phyloP scores from a whole-genome alignment of 2,329 filamentous ascomycete species.

The Paecilomyces niveus region DNA sequence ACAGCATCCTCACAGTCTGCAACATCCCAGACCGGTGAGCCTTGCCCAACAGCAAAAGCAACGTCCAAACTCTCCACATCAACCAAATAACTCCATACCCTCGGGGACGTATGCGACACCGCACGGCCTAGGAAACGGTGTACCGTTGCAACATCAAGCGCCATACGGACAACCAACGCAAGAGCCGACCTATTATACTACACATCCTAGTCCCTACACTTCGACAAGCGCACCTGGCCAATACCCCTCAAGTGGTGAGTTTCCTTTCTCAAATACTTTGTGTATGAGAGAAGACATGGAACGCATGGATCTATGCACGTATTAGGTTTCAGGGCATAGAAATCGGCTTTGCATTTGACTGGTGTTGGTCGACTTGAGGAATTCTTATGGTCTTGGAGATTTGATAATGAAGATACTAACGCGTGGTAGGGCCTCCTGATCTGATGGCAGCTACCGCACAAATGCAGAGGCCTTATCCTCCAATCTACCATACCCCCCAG shows the following conservation, averaged over 20 bases:
- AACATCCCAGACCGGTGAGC: slow-evolving; percentile 21
- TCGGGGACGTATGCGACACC: slow-evolving; percentile 22
- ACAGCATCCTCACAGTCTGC: slow-evolving; percentile 20
- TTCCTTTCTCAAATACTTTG: slow-evolving; percentile 4
- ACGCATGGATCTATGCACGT: background rate
- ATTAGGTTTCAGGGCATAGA: background rate
- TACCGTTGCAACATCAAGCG: slow-evolving; percentile 45
- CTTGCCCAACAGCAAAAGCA: slow-evolving; percentile 23
- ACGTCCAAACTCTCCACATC: slow-evolving; percentile 56
- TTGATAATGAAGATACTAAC: slow-evolving; percentile 52
- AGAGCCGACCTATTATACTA: slow-evolving; percentile 67
- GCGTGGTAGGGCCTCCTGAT: slow-evolving; percentile 63
- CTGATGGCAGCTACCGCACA: slow-evolving; percentile 58
- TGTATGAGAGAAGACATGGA: background rate
- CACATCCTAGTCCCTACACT: slow-evolving; percentile 76
- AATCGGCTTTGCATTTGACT: background rate
- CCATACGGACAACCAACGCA: slow-evolving; percentile 63
- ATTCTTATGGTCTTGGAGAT: background rate
- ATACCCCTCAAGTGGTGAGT: slow-evolving; percentile 81
- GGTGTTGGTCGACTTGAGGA: background rate
- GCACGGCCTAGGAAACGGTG: slow-evolving; percentile 29
- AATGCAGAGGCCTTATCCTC: slow-evolving; percentile 69
- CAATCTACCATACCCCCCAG: slow-evolving; percentile 92
- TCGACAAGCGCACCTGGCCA: slow-evolving; percentile 72
- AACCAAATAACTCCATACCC: slow-evolving; percentile 38